Evolutionary conservation across 306 rosid species (phyloP).

Genomic region (Vigna radiata): DNA sequence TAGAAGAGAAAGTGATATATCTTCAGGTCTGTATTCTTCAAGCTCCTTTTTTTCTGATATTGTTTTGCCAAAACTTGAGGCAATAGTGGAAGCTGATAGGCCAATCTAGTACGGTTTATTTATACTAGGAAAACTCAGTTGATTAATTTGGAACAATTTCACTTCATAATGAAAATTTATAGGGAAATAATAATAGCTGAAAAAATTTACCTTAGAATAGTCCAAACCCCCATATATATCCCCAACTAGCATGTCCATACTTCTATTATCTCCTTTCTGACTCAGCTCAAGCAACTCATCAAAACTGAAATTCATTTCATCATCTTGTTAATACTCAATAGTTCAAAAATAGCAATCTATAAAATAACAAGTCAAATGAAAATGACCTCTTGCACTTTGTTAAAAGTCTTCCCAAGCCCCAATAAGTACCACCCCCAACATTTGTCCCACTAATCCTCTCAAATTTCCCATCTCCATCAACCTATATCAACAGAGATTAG

Average conservation of each 20-base stretch:
- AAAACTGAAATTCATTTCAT: conserved; percentile 70
- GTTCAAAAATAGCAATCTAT: conserved; percentile 33
- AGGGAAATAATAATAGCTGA: conserved; percentile 36
- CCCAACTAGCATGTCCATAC: conserved; percentile 99
- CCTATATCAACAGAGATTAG: conserved; percentile 57
- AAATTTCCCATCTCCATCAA: conserved; percentile 97
- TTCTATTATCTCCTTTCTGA: conserved; percentile 91
- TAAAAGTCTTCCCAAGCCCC: conserved; percentile 96
- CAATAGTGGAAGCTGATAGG: conserved; percentile 94
- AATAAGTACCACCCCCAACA: conserved; percentile 99
- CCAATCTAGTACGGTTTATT: conserved; percentile 73
- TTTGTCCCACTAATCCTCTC: conserved; percentile 98
- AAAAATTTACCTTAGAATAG: conserved; percentile 77
- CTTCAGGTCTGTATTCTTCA: conserved; percentile 96
- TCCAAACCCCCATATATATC: conserved; percentile 99
- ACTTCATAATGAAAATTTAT: conserved; percentile 1
- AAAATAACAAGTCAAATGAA: conserved; percentile 27
- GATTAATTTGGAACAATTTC: conserved; percentile 9
- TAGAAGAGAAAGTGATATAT: conserved; percentile 93
- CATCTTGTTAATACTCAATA: conserved; percentile 31
- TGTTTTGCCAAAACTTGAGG: conserved; percentile 98
- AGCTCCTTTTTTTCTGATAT: conserved; percentile 91
- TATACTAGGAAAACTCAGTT: conserved; percentile 44
- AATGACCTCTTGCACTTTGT: conserved; percentile 95
- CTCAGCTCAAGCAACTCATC: conserved; percentile 98